Conservation (phyloP, 2,329 filamentous ascomycete genomes). For the Trichophyton benhamiae region DNA sequence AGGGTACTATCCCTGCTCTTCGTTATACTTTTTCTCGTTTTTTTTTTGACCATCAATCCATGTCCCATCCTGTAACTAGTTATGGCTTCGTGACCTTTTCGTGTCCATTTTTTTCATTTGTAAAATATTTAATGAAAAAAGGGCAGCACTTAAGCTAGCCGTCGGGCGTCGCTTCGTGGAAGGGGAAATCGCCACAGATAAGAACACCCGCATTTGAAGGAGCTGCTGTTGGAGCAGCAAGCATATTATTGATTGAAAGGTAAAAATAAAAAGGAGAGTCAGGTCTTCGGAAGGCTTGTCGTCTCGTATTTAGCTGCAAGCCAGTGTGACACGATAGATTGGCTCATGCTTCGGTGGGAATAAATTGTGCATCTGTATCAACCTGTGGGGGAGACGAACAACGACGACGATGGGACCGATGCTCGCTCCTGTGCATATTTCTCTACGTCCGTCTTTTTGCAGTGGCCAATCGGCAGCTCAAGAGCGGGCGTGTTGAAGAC, state of each 20-base stretch:
- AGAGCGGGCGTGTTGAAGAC: background rate
- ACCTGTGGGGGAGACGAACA: background rate
- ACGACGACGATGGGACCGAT: background rate
- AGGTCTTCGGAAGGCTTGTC: background rate
- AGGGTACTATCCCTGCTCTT: background rate
- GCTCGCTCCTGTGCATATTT: background rate
- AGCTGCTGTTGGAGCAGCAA: background rate
- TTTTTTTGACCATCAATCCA: background rate
- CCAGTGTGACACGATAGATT: background rate
- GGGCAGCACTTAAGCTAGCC: background rate
- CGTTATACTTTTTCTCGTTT: background rate
- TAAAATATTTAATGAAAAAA: background rate
- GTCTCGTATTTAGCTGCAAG: constrained; percentile 3
- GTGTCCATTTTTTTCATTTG: background rate
- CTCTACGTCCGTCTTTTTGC: background rate
- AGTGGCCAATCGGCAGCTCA: background rate
- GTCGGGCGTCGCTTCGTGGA: background rate
- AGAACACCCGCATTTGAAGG: background rate
- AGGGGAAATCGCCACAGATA: background rate
- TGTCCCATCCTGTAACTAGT: background rate
- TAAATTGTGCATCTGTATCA: background rate
- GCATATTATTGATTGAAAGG: background rate
- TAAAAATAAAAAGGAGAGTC: background rate
- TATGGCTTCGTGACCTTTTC: background rate
- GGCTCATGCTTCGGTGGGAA: background rate